Conservation (phyloP, 345 rosid species). For the Aurinia saxatilis region DNA sequence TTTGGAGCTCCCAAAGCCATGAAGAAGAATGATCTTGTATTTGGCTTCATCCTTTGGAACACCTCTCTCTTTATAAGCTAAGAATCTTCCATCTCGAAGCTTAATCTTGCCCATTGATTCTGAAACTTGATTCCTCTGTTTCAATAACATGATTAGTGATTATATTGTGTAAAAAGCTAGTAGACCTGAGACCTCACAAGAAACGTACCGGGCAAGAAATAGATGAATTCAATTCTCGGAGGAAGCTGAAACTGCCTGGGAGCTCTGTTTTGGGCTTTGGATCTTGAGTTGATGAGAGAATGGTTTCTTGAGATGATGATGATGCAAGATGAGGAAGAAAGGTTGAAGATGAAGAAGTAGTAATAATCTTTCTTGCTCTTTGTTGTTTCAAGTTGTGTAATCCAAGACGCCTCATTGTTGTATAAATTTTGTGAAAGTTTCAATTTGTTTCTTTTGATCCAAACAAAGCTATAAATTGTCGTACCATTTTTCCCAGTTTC, state of each 20-base stretch:
- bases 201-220: conserved; percentile 12
- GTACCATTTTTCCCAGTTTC: background rate
- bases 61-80: conserved; percentile 69
- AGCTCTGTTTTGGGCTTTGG: background rate
- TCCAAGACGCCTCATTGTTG: conserved; percentile 9
- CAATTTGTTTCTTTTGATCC: background rate
- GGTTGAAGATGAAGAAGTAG: conserved; percentile 1
- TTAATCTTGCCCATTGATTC: conserved; percentile 31
- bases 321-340: conserved; percentile 3
- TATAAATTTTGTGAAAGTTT: background rate
- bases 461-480: background rate
- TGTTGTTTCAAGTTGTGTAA: conserved; percentile 1
- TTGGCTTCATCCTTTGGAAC: conserved; percentile 50
- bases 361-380: conserved; percentile 2
- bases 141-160: background rate
- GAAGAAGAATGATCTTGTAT: conserved; percentile 53
- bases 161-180: background rate
- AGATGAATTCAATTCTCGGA: conserved; percentile 6
- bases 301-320: conserved; percentile 12
- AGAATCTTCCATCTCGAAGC: conserved; percentile 57
- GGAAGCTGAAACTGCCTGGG: background rate
- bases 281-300: background rate
- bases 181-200: background rate
- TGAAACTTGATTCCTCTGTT: conserved; percentile 10
- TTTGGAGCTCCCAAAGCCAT: conserved; percentile 92